Evolutionary conservation across 768 basidiomycete species (phyloP), one percentile per base, ranked within the genome.

Genomic region (Auriscalpium orientale): DNA sequence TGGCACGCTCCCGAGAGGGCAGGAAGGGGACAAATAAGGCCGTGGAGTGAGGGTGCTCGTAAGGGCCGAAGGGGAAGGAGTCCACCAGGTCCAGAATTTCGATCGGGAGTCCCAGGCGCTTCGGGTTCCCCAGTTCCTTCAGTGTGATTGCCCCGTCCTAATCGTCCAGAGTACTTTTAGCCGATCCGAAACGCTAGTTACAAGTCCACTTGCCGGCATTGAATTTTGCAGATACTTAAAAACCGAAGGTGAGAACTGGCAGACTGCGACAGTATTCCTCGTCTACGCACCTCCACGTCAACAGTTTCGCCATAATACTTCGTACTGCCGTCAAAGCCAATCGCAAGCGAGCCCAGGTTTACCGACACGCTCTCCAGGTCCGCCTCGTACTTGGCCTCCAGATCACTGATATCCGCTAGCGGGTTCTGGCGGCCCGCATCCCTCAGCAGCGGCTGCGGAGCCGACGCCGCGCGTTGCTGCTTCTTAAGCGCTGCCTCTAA

Each of bases 291-390:
- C 73, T 80, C 79, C 20, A 78, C 76, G 15, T 74, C 70, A 21
- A 78, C 74, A 5, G 76, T 74, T 56, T 74, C 76, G 10, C 80
- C 79, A 58, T 77, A 76, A 64, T 80, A 81, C 56, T 70, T 74
- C 2, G 74, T 67, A 49, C 76, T 74, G 16, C 79, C 80, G 50
- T 79, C 72, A 5, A 67, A 51, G 40, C 76, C 76, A 37, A 82
- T 75, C 0, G 79, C 71, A 12, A 82, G 71, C 8, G 79, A 76
- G 28, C 80, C 79, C 44, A 80, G 66, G 22, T 69, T 68, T 36
- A 73, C 72, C 12, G 74, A 69, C 20, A 76, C 64, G 2, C 61
- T 58, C n/a, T 61, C 62, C 28, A 65, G 36, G 43, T 70, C 68
- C 15, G 71, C 61, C 35, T 59, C 58, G 37, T 45, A 51, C 44